Evolutionary conservation across 2,329 filamentous ascomycete genomes (phyloP), one percentile per base, ranked within the genome.

Genomic region (Fonsecaea erecta): DNA sequence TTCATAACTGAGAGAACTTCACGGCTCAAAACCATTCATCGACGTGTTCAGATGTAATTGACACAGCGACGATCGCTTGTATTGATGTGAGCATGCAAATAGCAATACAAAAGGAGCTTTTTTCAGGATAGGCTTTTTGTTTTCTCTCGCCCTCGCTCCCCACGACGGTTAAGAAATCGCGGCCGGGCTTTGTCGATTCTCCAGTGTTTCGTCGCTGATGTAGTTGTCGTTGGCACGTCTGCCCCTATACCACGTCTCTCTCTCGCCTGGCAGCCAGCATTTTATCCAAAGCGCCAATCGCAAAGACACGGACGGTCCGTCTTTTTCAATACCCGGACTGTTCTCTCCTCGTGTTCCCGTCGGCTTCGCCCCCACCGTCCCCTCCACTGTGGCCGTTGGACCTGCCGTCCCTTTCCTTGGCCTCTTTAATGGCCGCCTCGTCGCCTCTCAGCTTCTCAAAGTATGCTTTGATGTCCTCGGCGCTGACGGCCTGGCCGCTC

Each of bases 361-460:
- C 43, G 26, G 30, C 62, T n/a, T 21, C 62, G 21, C 52, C 40
- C 21, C 28, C 37, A n/a, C 37, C 37, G 6, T n/a, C 37, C 3
- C 28, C 28, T 30, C 28, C 43, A 14, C 11, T 16, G 3, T 48
- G 18, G 24, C 18, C 7, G 43, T 46, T 46, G 6, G 40, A 4
- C 43, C 43, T 24, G 43, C 43, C 43, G 9, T 24, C 18, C 43
- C 18, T 24, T 12, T 48, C 30, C 57, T 52, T 53, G 34, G 88
- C 88, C 69, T 87, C 85, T 71, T 82, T 82, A 63, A 92, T 91
- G 0, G 83, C 90, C 71, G 90, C 81, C 52, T 92, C 91, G 77
- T 98, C 95, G 64, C 95, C 95, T 68, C 95, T 86, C 71, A 99
- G 79, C 80, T 95, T 94, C 58, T 94, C 94, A 84, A 99, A 99